Conservation (phyloP, 1,139 yeast species). For the Arxiozyma slooffiae region DNA sequence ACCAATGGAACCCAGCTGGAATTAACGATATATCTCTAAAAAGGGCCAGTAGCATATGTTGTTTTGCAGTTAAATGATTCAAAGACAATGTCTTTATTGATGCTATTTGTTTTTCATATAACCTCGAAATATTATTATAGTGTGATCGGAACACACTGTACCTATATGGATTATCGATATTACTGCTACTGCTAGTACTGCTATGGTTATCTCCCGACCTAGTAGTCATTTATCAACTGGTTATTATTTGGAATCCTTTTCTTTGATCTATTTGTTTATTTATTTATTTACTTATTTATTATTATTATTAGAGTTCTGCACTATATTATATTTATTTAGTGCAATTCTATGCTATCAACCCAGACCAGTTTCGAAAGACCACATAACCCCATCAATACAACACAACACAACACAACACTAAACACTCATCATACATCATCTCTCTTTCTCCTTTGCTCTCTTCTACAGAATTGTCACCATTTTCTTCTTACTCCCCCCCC, state of each 20-base stretch:
- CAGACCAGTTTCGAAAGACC: too few relatives aligned
- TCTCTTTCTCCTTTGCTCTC: too few relatives aligned
- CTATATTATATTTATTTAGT: too few relatives aligned
- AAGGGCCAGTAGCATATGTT: conserved; percentile 63
- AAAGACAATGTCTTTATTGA: conserved; percentile 16
- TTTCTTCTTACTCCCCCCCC: too few relatives aligned
- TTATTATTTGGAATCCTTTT: not conserved
- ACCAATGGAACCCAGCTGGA: conserved; percentile 52
- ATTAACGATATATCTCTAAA: conserved; percentile 65
- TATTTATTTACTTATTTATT: too few relatives aligned
- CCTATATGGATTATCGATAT: not conserved
- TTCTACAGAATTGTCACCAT: not conserved
- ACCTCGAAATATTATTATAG: not conserved
- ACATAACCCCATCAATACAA: too few relatives aligned
- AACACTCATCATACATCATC: too few relatives aligned
- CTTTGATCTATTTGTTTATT: not conserved
- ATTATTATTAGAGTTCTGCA: too few relatives aligned
- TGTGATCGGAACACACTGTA: conserved; percentile 1
- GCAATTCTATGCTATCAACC: too few relatives aligned
- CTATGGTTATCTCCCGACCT: not conserved
- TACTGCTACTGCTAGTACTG: not conserved
- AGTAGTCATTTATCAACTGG: not conserved
- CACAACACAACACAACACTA: too few relatives aligned
- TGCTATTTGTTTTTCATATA: not conserved
- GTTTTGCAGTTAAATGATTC: conserved; percentile 51